Evolutionary conservation across 2,329 filamentous ascomycete species (phyloP), one percentile per base, ranked within the genome.

Genomic region (Neofusicoccum cordaticola): DNA sequence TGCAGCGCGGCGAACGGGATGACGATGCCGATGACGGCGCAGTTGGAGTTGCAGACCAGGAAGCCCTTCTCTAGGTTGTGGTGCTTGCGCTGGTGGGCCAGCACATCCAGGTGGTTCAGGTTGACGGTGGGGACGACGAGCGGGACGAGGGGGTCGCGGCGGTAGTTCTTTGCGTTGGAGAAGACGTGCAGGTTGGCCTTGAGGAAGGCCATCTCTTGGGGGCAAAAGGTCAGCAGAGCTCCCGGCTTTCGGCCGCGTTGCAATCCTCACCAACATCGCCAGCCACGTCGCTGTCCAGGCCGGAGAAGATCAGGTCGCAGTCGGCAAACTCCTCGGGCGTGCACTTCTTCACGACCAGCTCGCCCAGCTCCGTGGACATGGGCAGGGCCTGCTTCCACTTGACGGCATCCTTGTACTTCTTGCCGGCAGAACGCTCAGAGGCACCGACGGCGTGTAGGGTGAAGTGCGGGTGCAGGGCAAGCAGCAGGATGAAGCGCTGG

Each of bases 121-220:
- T 98, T 98, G 77, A 98, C 93, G 19, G 93, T 97, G 1, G 95
- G 95, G 8, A 98, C 93, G 68, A 98, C 91, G 73, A 98, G 88
- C 11, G 95, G 95, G 2, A 97, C 93, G 56, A 94, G 83, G 19
- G 93, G 92, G 76, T 97, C 89, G 75, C 90, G 90, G 72, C 95
- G 90, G 85, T 97, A 92, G 86, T 97, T 98, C 81, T 97, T 97
- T 60, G 95, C 93, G 79, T 98, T 99, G 72, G 93, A 97, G 83
- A 99, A 98, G 76, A 97, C 90, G 72, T 92, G 88, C 60, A 97
- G 87, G 74, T 97, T 89, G 67, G 92, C 89, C 75, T 90, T 90
- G 73, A 96, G 85, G 78, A 98, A 98, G 70, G 91, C 91, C 86
- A 91, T 91, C 79, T 98, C 93, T 93, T 93, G 42, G 2, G 19